Evolutionary conservation across 176 grass and related monocot genomes (phyloP).

Genomic region (Leersia perrieri): DNA sequence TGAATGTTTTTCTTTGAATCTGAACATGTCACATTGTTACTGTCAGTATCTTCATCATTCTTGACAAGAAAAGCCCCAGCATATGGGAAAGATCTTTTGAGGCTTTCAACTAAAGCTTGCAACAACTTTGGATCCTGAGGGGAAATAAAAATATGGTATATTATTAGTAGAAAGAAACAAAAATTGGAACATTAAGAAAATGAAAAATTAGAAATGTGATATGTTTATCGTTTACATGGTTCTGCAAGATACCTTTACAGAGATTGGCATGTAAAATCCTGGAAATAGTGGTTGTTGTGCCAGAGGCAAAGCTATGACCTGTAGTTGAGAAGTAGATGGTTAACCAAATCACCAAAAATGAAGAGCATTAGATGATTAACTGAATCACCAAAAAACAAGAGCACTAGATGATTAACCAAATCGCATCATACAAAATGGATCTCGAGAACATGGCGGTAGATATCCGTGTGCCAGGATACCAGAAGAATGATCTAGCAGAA

Average conservation of each 20-base stretch:
- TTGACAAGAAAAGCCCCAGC: conserved; percentile 73
- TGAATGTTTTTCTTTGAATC: conserved; percentile 59
- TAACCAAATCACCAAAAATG: not conserved
- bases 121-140: conserved; percentile 57
- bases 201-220: not conserved
- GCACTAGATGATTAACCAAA: not conserved
- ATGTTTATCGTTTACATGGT: not conserved
- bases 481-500: too few species aligned
- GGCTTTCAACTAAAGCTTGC: conserved; percentile 50
- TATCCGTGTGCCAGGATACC: too few species aligned
- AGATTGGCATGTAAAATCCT: conserved; percentile 63
- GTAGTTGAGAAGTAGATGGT: conserved; percentile 21
- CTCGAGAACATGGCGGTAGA: too few species aligned
- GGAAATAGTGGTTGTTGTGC: conserved; percentile 65
- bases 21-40: conserved; percentile 26
- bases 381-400: not conserved
- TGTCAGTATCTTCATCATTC: conserved; percentile 39
- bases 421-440: not conserved
- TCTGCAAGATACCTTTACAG: conserved; percentile 50
- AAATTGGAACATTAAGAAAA: not conserved
- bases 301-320: conserved; percentile 76
- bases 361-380: not conserved
- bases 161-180: conserved; percentile 2
- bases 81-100: conserved; percentile 54
- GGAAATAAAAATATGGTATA: not conserved